Evolutionary conservation across 805 yeast species (phyloP).

Genomic region (Blastobotrys peoriensis): DNA sequence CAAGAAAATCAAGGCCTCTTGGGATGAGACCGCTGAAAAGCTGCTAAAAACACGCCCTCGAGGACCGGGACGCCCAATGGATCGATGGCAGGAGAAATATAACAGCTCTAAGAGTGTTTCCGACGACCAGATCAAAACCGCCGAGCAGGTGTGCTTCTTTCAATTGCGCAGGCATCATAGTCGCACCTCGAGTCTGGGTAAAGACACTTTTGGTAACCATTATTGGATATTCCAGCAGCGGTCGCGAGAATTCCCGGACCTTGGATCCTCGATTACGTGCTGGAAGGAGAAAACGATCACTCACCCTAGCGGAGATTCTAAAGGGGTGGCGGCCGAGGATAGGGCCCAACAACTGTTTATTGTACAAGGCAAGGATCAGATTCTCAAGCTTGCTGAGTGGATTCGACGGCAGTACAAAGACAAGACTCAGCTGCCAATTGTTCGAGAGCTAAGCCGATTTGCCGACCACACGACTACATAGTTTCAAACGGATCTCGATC

Average conservation of each 20-base stretch:
- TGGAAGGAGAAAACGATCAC: constrained; percentile 17
- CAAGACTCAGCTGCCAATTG: constrained; percentile 2
- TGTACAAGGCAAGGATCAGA: constrained; percentile 23
- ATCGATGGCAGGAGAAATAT: constrained; percentile 23
- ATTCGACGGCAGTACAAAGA: constrained; percentile 19
- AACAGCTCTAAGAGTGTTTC: constrained; percentile 24
- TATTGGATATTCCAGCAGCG: constrained; percentile 35
- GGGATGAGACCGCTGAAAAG: constrained; percentile 21
- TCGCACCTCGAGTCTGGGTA: constrained; percentile 31
- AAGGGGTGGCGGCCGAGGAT: not conserved
- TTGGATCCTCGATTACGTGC: constrained; percentile 33
- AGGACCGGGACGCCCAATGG: constrained; percentile 17
- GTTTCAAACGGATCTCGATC: constrained; percentile 61
- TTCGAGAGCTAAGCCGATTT: constrained; percentile 2
- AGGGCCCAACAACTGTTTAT: constrained; percentile 16
- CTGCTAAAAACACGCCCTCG: constrained; percentile 20
- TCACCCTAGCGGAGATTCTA: constrained; percentile 10
- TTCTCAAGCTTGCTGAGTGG: constrained; percentile 25
- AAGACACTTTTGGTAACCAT: constrained; percentile 29
- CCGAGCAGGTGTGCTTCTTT: constrained; percentile 26
- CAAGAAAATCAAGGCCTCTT: constrained; percentile 20
- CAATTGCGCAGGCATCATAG: constrained; percentile 25
- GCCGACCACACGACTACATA: constrained; percentile 21
- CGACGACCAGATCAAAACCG: constrained; percentile 21
- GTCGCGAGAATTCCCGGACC: constrained; percentile 18